A percentile compares a stretch with the other conserved stretches of the same genome.
Evolutionary conservation across 192 early-diverging fungal genomes (phyloP).

Genomic region (Gigaspora rosea): DNA sequence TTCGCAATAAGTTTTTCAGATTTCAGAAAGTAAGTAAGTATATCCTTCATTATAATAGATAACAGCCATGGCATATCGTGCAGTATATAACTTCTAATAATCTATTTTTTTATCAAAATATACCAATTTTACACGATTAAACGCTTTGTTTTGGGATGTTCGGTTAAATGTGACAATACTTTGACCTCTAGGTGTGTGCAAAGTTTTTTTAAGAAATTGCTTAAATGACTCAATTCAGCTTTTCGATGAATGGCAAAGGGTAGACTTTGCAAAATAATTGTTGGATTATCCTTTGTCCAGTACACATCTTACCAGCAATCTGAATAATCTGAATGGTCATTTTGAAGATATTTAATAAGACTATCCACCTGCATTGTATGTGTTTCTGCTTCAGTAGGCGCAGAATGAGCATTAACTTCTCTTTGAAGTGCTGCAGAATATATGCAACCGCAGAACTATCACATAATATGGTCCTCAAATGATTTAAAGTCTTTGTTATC

Average conservation of each 20-base stretch:
- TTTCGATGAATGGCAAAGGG: background rate
- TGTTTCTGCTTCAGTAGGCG: background rate
- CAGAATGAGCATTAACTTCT: background rate
- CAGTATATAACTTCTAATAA: background rate
- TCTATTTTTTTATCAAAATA: slow-evolving; percentile 1
- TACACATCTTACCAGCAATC: background rate
- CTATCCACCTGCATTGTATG: background rate
- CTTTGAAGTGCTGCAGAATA: background rate
- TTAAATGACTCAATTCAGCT: background rate
- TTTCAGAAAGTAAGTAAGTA: background rate
- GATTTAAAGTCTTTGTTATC: background rate
- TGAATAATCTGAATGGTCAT: background rate
- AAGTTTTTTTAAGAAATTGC: background rate
- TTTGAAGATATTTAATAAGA: background rate
- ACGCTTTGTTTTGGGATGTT: background rate
- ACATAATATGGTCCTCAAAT: slow-evolving; percentile 1
- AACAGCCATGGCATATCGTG: background rate
- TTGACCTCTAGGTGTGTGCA: background rate
- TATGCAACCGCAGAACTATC: background rate
- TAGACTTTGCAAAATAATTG: background rate
- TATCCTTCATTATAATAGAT: background rate
- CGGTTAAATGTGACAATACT: background rate
- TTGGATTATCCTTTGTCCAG: slow-evolving; percentile 3
- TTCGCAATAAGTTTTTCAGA: background rate
- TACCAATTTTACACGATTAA: background rate